These are phyloP conservation scores for Elsinoe necatrix DNA, from an alignment of 2,329 filamentous ascomycete species.

Conservation along the genomic window DNA sequence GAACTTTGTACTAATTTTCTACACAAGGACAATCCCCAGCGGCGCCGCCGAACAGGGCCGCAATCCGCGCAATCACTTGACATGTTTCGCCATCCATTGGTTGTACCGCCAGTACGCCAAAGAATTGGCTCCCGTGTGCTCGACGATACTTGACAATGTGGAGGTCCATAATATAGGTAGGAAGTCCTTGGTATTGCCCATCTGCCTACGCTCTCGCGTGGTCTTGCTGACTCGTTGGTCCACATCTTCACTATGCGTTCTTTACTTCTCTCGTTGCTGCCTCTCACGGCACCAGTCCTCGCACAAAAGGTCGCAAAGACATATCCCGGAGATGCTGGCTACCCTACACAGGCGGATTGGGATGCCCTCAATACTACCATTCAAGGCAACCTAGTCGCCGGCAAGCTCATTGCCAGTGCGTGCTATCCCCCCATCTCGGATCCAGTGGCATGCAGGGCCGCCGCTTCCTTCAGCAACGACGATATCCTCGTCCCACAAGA, in stretches of 20 bases:
- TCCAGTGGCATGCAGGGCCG: conserved; percentile 13
- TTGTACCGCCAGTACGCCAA: background rate
- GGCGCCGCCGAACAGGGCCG: conserved; percentile 4
- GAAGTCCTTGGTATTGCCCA: background rate
- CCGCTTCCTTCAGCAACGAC: conserved; percentile 17
- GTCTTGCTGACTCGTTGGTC: background rate
- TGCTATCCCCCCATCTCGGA: conserved; percentile 18
- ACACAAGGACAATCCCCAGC: background rate
- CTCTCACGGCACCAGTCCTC: background rate
- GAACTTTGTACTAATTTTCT: conserved; percentile 3
- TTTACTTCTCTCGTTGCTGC: conserved; percentile 8
- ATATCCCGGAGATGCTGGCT: conserved; percentile 7
- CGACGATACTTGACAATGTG: background rate
- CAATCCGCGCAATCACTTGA: conserved; percentile 2
- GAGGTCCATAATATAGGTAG: background rate
- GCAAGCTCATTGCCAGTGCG: conserved; percentile 13
- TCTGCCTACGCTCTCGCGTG: background rate
- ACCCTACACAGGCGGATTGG: conserved; percentile 13
- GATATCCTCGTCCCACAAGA: conserved; percentile 7
- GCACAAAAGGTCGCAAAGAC: conserved; percentile 14
- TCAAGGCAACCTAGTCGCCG: conserved; percentile 16
- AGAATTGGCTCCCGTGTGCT: conserved; percentile 3
- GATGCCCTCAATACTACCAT: conserved; percentile 14
- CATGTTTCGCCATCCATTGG: conserved; percentile 7
- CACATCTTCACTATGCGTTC: conserved; percentile 6